A percentile compares a stretch with the other conserved stretches of the same genome.
These are phyloP conservation scores for Cryptococcus amylolentus DNA, from an alignment of 1,284 basidiomycete species.

Conservation along the genomic window DNA sequence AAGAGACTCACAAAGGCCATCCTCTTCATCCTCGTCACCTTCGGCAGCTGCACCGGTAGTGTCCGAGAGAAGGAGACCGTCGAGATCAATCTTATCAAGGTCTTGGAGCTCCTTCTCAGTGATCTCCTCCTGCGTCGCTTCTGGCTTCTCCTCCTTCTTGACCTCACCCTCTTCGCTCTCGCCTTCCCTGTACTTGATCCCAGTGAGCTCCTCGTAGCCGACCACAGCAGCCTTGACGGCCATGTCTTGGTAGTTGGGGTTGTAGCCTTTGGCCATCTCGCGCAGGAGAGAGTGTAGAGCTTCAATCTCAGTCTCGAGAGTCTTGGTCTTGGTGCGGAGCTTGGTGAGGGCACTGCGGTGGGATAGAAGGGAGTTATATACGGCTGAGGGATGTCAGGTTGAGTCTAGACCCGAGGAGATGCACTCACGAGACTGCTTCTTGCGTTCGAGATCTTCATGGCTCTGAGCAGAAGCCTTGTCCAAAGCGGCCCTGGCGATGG, in stretches of 20 bases:
- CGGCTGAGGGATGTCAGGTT: constrained; percentile 55
- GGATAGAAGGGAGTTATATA: constrained; percentile 70
- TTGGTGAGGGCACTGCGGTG: constrained; percentile 74
- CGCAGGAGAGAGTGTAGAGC: constrained; percentile 80
- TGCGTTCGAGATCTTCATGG: constrained; percentile 60
- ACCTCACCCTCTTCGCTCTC: constrained; percentile 56
- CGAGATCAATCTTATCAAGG: constrained; percentile 68
- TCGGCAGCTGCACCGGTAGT: constrained; percentile 54
- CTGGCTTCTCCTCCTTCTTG: constrained; percentile 34
- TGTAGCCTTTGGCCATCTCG: constrained; percentile 78
- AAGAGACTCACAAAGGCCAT: constrained; percentile 18
- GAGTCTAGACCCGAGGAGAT: background rate
- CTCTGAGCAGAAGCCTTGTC: constrained; percentile 34
- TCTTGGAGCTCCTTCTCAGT: constrained; percentile 59
- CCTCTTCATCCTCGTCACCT: constrained; percentile 22
- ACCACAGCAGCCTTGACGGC: constrained; percentile 93
- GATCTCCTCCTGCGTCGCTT: constrained; percentile 49
- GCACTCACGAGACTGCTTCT: constrained; percentile 75
- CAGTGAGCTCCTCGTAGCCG: constrained; percentile 81
- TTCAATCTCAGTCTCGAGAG: constrained; percentile 69
- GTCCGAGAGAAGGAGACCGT: constrained; percentile 68
- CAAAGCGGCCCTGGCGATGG: constrained; percentile 39
- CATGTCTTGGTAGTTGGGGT: constrained; percentile 97
- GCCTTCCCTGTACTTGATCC: constrained; percentile 35
- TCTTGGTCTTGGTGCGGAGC: constrained; percentile 66